Conservation (phyloP, 306 rosid species). For the Betula pendula region DNA sequence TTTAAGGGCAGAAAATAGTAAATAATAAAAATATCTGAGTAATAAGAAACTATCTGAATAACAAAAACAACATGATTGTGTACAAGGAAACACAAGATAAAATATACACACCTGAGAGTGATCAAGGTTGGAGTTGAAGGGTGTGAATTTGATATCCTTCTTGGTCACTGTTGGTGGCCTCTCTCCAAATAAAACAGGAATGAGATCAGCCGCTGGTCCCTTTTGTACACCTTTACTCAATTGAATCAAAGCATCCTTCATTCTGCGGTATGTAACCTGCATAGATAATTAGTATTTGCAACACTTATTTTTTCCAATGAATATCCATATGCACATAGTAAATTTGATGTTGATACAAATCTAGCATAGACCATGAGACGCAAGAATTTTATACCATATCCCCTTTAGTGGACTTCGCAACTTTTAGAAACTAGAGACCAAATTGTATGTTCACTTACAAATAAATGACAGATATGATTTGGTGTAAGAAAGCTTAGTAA, state of each 20-base stretch:
- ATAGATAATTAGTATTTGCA: constrained; percentile 25
- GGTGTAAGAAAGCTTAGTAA: neutral
- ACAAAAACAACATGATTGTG: neutral
- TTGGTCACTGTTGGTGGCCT: constrained; percentile 74
- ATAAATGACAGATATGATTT: neutral
- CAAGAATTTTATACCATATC: constrained; percentile 18
- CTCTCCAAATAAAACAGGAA: constrained; percentile 89
- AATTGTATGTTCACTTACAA: constrained; percentile 17
- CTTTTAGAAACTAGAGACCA: constrained; percentile 7
- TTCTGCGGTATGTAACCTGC: constrained; percentile 91
- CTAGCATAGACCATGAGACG: neutral
- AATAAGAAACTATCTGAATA: neutral
- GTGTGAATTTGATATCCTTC: constrained; percentile 68
- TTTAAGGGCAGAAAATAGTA: constrained; percentile 7
- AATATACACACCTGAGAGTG: constrained; percentile 77
- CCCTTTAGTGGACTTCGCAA: constrained; percentile 16
- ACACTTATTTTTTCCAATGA: constrained; percentile 17
- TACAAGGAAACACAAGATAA: constrained; percentile 8
- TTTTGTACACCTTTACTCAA: constrained; percentile 92
- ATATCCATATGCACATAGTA: neutral
- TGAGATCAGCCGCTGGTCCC: constrained; percentile 92
- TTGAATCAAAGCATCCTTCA: constrained; percentile 90
- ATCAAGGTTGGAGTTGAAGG: constrained; percentile 76
- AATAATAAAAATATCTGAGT: constrained; percentile 12
- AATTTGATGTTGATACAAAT: neutral